Base-by-base conservation (phyloP, 2,329 filamentous ascomycete genomes). In the Pyrenophora graminea region DNA sequence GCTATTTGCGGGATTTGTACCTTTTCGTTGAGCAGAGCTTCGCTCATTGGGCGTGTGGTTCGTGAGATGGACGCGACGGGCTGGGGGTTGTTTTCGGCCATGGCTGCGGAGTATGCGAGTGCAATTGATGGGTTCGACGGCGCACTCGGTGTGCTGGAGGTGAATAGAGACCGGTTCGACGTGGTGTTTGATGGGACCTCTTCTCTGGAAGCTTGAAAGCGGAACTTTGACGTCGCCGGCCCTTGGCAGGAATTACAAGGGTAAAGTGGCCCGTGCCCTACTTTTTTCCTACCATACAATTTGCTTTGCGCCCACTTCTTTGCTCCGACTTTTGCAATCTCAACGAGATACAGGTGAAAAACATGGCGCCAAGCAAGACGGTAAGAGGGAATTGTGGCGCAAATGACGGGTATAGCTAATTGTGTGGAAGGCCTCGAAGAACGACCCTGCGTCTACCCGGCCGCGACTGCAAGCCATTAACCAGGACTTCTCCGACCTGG, bases 11-110 rank as follows among this genome's bases (percentile, higher is more conserved):
- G 55, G 44, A 43, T 32, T 23, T 47, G 64, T 86, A 97, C 94
- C 91, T 99, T 99, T 80, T 99, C 94, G 79, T 97, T 97, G 73
- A 99, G 85, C 70, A 99, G 86, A 72, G 93, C 90, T 82, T 99
- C 94, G 82, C 93, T 97, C 79, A 97, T 89, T 60, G 94, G 93
- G 77, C 84, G 83, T 72, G 77, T 84, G 58, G 85, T 79, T 67
- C 90, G 85, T 76, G 88, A 83, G 73, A 89, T 82, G 67, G 85
- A 82, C 63, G 84, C 79, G 61, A 82, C 76, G 69, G 83, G 68
- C 56, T 77, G 66, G 51, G 72, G 73, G 77, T 72, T 81, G 79
- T 79, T 60, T 79, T 85, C 82, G 74, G 82, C 79, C 83, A 86
- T 85, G 72, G 71, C 72, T 71, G 58, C 55, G 39, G 55, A 48